Evolutionary conservation across 1,139 yeast genomes (phyloP), one percentile per base, ranked within the genome.

Genomic region (Blastobotrys illinoisensis): DNA sequence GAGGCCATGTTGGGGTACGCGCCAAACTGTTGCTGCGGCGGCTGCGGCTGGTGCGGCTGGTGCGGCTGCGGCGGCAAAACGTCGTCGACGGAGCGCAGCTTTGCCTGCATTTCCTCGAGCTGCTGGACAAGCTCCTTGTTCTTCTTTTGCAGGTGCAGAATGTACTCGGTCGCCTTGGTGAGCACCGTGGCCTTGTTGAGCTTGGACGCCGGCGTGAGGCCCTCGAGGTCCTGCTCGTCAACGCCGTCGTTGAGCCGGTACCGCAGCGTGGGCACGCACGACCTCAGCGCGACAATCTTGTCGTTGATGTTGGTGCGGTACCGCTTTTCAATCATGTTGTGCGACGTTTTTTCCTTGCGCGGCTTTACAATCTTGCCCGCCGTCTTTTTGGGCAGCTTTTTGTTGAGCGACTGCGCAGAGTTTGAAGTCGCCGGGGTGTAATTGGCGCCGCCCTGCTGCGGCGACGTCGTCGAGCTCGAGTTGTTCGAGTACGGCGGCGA

Each of bases 111-210:
- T 45, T 74, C 76, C 4, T 73, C 66, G 61, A 83, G 79, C 64
- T 88, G 91, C 54, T 76, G 74, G 58, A 71, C 74, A 61, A 88
- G 74, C 16, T 72, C 62, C 1, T 76, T 79, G 67, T 88, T 88
- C 64, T 86, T 86, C 53, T 72, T 71, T 66, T 90, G 95, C 66
- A 91, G 76, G 70, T 90, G 96, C 62, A 80, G 79, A 63, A 91
- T 90, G 66, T 90, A 91, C 69, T 90, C 97, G 1, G 95, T 87
- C 4, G 97, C 96, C 67, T 90, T 88, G 51, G 89, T 80, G 60
- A 91, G 77, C 26, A 91, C 90, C 51, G 89, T 85, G 6, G 97
- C 97, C 70, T 91, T 91, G 72, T 89, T 90, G 62, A 90, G 77
- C 67, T 88, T 89, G 53, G 82, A 75, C 2, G 97, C 96, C 0